Conservation (phyloP, 148 eudicot genomes). For the Camellia sinensis region DNA sequence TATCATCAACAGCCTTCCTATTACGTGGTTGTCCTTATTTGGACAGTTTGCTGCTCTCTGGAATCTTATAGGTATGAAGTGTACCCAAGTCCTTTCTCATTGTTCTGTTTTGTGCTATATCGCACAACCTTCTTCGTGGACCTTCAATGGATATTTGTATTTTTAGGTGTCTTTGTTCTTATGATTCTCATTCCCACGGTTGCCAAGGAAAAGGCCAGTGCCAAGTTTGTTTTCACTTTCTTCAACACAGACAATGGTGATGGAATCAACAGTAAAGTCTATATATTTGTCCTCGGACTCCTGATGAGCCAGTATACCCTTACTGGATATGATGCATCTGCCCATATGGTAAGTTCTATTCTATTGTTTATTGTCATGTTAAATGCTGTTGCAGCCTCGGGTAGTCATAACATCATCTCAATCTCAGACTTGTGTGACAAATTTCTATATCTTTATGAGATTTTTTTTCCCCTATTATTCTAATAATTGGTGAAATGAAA, state of each 20-base stretch:
- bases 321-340: constrained; percentile 94
- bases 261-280: constrained; percentile 56
- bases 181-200: constrained; percentile 82
- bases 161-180: constrained; percentile 86
- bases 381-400: neutral
- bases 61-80: constrained; percentile 68
- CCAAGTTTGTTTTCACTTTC: constrained; percentile 86
- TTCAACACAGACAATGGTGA: constrained; percentile 77
- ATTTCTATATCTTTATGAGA: too few relatives aligned
- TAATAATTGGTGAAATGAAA: neutral
- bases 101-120: neutral
- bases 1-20: constrained; percentile 78
- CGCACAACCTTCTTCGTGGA: neutral
- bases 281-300: constrained; percentile 87
- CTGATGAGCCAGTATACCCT: constrained; percentile 95
- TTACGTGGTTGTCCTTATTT: constrained; percentile 74
- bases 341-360: constrained; percentile 69
- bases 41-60: constrained; percentile 94
- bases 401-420: neutral
- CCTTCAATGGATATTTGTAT: constrained; percentile 8
- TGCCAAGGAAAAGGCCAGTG: constrained; percentile 72
- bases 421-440: too few relatives aligned
- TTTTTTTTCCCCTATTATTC: neutral
- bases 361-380: constrained; percentile 3
- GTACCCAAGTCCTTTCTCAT: neutral